Evolutionary conservation across 345 rosid species (phyloP).

Genomic region (Euphorbia tirucalli): DNA sequence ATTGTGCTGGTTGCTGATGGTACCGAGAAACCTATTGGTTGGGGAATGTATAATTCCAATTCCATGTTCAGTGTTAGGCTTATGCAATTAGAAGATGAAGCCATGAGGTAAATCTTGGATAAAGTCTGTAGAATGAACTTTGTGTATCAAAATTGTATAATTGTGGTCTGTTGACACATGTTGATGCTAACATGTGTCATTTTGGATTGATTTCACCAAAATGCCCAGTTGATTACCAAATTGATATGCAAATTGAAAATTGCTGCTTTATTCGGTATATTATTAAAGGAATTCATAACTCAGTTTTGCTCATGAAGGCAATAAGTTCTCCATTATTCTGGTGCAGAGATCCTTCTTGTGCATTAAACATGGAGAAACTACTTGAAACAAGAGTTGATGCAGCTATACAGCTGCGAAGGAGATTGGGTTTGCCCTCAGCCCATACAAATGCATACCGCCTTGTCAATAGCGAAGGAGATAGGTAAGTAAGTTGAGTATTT

Average conservation of each 20-base stretch:
- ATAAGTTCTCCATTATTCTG: no score
- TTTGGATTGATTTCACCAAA: no score
- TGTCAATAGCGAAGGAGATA: conserved; percentile 86
- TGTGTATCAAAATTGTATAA: no score
- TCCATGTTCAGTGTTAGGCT: conserved; percentile 90
- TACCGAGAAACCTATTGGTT: conserved; percentile 69
- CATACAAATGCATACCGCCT: conserved; percentile 79
- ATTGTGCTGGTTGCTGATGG: conserved; percentile 87
- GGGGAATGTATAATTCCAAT: conserved; percentile 81
- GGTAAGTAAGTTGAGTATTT: conserved; percentile 43
- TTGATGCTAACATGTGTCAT: no score
- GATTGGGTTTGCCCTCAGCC: conserved; percentile 68
- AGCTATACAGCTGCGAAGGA: conserved; percentile 54
- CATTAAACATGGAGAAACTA: conserved; percentile 73
- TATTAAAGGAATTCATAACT: no score
- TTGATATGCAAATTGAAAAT: no score
- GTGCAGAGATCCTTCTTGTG: conserved; percentile 72
- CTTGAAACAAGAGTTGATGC: conserved; percentile 64
- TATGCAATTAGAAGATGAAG: conserved; percentile 95
- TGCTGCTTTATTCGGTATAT: no score
- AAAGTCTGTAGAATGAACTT: background rate
- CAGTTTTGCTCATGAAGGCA: conserved; percentile 10
- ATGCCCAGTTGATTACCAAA: no score
- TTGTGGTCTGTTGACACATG: no score
- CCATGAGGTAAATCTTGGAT: conserved; percentile 37